Conservation (phyloP, 2,329 filamentous ascomycete species). For the Orbilia ellipsospora region DNA sequence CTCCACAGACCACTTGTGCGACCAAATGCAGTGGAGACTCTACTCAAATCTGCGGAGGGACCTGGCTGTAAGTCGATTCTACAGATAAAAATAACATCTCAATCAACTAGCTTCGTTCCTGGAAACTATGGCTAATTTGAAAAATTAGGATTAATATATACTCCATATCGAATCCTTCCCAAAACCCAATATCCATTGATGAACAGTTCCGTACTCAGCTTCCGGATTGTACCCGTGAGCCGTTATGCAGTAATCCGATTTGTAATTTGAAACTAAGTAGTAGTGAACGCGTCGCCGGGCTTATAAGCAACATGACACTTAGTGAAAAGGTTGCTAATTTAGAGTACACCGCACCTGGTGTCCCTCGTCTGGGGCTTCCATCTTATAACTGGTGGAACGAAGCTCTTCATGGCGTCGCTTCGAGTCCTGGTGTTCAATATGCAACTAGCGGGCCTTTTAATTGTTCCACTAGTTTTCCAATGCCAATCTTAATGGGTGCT, state of each 20-base stretch:
- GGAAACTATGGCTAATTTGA: no score
- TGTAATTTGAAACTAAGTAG: neutral
- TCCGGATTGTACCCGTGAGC: neutral
- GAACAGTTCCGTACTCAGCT: neutral
- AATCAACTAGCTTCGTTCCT: no score
- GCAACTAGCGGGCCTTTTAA: no score
- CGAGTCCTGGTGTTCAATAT: neutral
- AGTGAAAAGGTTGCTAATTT: conserved; percentile 3
- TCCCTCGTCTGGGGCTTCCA: neutral
- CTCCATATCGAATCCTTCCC: neutral
- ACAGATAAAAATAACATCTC: no score
- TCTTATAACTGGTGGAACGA: neutral
- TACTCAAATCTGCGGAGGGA: no score
- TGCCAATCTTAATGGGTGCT: no score
- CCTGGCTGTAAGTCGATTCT: no score
- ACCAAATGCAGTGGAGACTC: no score
- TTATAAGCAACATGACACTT: neutral
- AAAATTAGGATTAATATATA: no score
- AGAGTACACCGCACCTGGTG: neutral
- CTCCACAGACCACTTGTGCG: no score
- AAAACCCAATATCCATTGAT: neutral
- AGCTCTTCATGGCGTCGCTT: neutral
- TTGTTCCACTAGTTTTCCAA: no score
- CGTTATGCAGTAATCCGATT: neutral
- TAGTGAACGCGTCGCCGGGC: neutral